Conservation (phyloP, 208 protist species). For the Leishmania gerbilli region DNA sequence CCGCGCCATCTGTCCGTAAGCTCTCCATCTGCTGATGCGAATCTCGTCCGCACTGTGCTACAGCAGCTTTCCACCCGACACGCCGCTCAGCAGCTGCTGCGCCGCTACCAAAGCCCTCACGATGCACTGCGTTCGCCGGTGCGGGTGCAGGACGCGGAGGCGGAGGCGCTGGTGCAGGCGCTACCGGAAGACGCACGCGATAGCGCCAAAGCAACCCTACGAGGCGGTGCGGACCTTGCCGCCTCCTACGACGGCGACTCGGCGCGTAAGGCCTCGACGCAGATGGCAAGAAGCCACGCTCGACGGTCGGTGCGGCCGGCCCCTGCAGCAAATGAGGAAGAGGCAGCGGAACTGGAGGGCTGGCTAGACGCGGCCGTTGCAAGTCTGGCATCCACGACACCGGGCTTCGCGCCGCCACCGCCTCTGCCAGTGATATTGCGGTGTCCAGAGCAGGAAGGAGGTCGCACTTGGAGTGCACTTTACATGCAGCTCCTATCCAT, state of each 20-base stretch:
- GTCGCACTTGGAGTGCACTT: neutral
- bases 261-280: neutral
- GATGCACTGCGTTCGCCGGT: neutral
- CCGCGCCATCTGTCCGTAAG: neutral
- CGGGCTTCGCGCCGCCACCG: neutral
- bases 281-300: neutral
- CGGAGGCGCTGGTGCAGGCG: constrained; percentile 14
- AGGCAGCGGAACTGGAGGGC: neutral
- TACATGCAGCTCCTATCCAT: constrained; percentile 3
- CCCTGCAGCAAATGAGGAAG: neutral
- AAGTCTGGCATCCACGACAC: neutral
- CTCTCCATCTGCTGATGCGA: neutral
- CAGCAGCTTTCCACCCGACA: constrained; percentile 20
- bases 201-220: neutral
- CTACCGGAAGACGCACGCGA: constrained; percentile 10
- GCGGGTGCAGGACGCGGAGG: constrained; percentile 1
- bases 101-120: constrained; percentile 2
- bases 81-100: constrained; percentile 17
- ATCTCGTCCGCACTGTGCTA: constrained; percentile 19
- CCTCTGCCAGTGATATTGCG: neutral
- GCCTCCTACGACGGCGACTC: neutral
- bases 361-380: neutral
- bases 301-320: neutral
- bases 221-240: neutral
- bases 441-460: neutral